phyloP scores from a whole-genome alignment of 306 rosid genomes.

The Oxytropis ochrocephala region DNA sequence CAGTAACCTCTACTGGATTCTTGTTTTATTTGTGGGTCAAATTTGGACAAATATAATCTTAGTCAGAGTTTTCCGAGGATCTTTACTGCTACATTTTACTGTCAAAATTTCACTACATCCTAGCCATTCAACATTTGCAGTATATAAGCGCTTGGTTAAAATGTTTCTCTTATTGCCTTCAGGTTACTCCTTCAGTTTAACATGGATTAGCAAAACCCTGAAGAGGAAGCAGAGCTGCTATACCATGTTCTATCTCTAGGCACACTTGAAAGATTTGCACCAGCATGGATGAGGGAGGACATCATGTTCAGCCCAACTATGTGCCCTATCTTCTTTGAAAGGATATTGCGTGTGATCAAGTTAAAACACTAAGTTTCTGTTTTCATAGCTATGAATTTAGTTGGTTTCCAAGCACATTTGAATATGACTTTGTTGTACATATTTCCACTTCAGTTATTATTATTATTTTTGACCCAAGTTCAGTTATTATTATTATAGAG shows the following conservation, averaged over 20 bases:
- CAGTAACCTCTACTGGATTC: too few species aligned
- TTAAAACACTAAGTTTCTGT: constrained; percentile 19
- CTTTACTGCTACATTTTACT: background rate
- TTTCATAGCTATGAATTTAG: background rate
- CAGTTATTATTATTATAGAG: too few species aligned
- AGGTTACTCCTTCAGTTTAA: constrained; percentile 81
- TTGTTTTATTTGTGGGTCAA: background rate
- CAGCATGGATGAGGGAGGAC: constrained; percentile 89
- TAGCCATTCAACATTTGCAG: background rate
- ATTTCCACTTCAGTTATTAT: background rate
- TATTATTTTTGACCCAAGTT: too few species aligned
- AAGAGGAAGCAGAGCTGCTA: constrained; percentile 51
- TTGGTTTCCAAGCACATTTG: background rate
- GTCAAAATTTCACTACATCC: background rate
- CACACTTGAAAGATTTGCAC: constrained; percentile 79
- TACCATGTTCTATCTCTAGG: constrained; percentile 65
- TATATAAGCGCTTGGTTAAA: background rate
- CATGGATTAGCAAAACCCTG: constrained; percentile 49
- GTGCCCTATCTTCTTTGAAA: constrained; percentile 74
- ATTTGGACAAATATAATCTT: background rate
- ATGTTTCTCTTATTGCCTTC: constrained; percentile 12
- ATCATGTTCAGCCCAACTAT: constrained; percentile 77
- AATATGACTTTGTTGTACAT: constrained; percentile 8
- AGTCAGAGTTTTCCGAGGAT: background rate
- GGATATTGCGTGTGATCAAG: constrained; percentile 58